Conservation (phyloP, 768 basidiomycete species). For the Amanita pallidorosea region DNA sequence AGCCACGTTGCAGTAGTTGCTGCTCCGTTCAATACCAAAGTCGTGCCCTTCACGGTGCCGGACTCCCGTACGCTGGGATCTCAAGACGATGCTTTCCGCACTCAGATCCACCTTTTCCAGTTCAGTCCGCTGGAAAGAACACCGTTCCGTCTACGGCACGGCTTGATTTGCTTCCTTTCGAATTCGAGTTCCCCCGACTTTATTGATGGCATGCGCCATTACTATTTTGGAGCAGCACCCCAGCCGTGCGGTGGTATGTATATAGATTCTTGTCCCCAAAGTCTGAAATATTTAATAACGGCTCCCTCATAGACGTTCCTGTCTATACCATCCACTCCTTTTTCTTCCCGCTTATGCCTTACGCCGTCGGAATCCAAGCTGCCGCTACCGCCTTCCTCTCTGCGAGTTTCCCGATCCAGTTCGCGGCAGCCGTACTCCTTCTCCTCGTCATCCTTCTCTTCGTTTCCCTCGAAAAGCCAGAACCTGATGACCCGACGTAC, state of each 20-base stretch:
- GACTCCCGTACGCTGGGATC: background rate
- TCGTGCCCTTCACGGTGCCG: constrained; percentile 1
- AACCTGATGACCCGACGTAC: constrained; percentile 38
- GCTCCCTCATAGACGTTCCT: background rate
- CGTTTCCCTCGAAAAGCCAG: constrained; percentile 36
- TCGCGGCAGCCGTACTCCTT: constrained; percentile 35
- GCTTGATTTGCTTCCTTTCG: background rate
- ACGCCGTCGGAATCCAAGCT: constrained; percentile 37
- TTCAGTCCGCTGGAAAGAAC: background rate
- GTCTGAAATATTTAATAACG: constrained; percentile 1
- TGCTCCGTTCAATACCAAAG: constrained; percentile 2
- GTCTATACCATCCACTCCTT: constrained; percentile 11
- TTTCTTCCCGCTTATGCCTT: constrained; percentile 31
- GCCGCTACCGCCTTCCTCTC: constrained; percentile 39
- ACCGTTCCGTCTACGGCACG: background rate
- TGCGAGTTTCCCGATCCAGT: constrained; percentile 37
- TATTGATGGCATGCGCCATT: background rate
- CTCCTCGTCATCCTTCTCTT: constrained; percentile 33
- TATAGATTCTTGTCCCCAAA: background rate
- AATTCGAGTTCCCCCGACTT: background rate
- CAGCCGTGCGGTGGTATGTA: background rate
- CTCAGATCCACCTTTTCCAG: background rate
- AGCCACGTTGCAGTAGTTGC: background rate
- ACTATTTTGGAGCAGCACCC: background rate
- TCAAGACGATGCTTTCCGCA: background rate